Percentiles rank a stretch among this genome's conserved stretches.
Evolutionary conservation across 805 yeast genomes (phyloP).

Genomic region (Ogataea degrootiae): DNA sequence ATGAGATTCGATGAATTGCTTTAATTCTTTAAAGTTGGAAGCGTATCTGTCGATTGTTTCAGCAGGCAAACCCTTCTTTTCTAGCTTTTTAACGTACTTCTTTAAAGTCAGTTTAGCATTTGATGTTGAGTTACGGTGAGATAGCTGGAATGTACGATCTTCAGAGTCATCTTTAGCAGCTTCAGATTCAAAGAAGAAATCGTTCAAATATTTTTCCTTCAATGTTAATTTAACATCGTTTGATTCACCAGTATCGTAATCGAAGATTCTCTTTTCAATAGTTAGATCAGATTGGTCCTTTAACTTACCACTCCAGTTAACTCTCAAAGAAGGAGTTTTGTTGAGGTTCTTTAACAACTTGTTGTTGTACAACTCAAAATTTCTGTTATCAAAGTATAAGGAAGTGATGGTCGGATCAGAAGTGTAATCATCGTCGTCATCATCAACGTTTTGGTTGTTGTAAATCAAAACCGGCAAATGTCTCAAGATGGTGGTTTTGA

Average conservation of each 20-base stretch:
- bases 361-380: conserved; percentile 81
- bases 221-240: conserved; percentile 60
- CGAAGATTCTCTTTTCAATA: conserved; percentile 74
- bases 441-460: conserved; percentile 39
- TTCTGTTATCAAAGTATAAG: conserved; percentile 78
- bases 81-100: conserved; percentile 55
- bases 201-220: conserved; percentile 78
- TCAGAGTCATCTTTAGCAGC: conserved; percentile 20
- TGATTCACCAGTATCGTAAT: conserved; percentile 41
- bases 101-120: conserved; percentile 29
- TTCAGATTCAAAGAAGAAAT: conserved; percentile 42
- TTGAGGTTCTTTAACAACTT: conserved; percentile 63
- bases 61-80: conserved; percentile 53
- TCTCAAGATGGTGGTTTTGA: conserved; percentile 89
- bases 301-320: conserved; percentile 88
- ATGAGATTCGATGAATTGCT: conserved; percentile 56
- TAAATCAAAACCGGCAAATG: conserved; percentile 90
- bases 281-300: conserved; percentile 70
- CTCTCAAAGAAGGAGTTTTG: conserved; percentile 68
- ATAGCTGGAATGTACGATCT: conserved; percentile 30
- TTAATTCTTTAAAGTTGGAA: conserved; percentile 54
- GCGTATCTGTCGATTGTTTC: conserved; percentile 48
- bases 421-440: conserved; percentile 44
- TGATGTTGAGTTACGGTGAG: conserved; percentile 3
- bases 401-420: conserved; percentile 83